Conservation (phyloP, 116 monocot genomes). For the Dioscorea cayenensis region DNA sequence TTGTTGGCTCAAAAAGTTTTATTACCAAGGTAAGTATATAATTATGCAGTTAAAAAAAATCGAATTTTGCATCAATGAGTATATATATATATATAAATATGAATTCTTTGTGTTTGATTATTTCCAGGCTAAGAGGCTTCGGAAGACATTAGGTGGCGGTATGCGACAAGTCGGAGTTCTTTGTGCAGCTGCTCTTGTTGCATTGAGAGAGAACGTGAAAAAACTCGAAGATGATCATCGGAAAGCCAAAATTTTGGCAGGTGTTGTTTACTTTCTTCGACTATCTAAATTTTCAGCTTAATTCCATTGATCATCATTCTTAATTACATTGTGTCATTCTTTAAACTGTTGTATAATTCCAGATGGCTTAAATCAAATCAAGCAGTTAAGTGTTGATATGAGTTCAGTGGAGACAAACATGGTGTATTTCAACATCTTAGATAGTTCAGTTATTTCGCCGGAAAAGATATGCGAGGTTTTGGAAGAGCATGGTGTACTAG, state of each 20-base stretch:
- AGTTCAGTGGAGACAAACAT: conserved; percentile 77
- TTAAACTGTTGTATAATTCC: background rate
- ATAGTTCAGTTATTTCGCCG: conserved; percentile 33
- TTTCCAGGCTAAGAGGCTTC: conserved; percentile 74
- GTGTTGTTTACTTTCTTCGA: conserved; percentile 15
- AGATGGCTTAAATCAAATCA: conserved; percentile 70
- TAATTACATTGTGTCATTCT: background rate
- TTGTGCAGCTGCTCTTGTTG: conserved; percentile 85
- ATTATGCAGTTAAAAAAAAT: background rate
- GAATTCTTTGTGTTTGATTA: background rate
- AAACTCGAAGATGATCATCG: conserved; percentile 83
- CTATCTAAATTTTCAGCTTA: background rate
- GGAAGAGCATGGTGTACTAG: conserved; percentile 61
- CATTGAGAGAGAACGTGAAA: conserved; percentile 53
- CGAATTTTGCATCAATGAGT: background rate
- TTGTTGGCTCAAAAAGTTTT: conserved; percentile 59
- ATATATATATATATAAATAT: background rate
- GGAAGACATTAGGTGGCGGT: conserved; percentile 90
- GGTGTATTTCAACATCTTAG: conserved; percentile 66
- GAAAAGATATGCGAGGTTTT: conserved; percentile 40
- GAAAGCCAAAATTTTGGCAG: conserved; percentile 78
- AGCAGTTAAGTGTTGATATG: conserved; percentile 47
- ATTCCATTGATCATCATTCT: background rate
- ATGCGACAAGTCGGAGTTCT: conserved; percentile 96
- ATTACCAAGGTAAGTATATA: conserved; percentile 51